Evolutionary conservation across 768 basidiomycete species (phyloP).

Genomic region (Holtermanniella nyarrowii): DNA sequence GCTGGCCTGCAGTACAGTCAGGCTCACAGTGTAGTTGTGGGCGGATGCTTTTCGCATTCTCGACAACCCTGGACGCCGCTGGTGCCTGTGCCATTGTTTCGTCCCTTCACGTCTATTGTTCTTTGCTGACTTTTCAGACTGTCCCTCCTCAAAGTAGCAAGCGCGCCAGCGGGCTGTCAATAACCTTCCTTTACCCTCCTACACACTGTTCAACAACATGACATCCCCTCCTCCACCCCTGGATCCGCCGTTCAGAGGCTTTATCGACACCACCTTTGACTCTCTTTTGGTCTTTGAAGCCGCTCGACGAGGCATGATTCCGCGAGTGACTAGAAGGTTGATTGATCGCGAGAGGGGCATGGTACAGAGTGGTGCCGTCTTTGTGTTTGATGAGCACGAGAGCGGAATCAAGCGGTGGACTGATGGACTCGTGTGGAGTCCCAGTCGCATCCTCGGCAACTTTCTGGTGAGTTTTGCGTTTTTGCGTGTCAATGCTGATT

Average conservation of each 20-base stretch:
- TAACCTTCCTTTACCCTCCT: too few species aligned
- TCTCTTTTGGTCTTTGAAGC: slow-evolving; percentile 95
- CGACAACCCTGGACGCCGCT: too few species aligned
- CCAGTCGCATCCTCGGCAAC: slow-evolving; percentile 83
- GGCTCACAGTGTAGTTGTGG: too few species aligned
- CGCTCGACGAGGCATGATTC: slow-evolving; percentile 76
- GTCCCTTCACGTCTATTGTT: too few species aligned
- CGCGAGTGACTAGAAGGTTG: slow-evolving; percentile 79
- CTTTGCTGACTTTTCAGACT: too few species aligned
- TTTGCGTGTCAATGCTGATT: neutral
- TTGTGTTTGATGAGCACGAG: slow-evolving; percentile 95
- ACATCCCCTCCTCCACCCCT: slow-evolving; percentile 19
- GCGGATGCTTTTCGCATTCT: too few species aligned
- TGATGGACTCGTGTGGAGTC: slow-evolving; percentile 93
- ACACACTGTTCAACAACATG: neutral
- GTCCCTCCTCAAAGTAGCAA: too few species aligned
- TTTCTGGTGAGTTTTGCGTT: slow-evolving; percentile 57
- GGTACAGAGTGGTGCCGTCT: slow-evolving; percentile 87
- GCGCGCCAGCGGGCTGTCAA: too few species aligned
- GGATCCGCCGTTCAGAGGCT: slow-evolving; percentile 85
- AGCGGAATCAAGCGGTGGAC: slow-evolving; percentile 96
- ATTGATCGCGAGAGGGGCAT: slow-evolving; percentile 86
- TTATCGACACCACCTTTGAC: slow-evolving; percentile 90
- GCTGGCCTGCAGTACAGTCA: too few species aligned
- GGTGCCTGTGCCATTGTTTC: too few species aligned